Percentiles rank a stretch among this genome's conserved stretches.
phyloP scores from a whole-genome alignment of 1,284 basidiomycete species.

The Ceratobasidium sp. region DNA sequence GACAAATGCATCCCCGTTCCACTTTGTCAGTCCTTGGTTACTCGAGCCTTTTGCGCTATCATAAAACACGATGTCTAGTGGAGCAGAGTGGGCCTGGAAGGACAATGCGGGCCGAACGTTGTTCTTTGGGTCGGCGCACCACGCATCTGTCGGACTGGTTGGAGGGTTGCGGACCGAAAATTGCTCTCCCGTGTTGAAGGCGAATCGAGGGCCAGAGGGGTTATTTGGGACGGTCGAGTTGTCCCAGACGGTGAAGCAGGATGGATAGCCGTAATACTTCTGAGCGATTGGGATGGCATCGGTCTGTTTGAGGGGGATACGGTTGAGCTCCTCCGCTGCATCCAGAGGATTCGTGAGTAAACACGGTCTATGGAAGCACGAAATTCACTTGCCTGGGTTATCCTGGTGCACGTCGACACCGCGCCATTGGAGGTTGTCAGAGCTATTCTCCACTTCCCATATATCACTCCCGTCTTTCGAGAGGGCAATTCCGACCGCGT shows the following conservation, averaged over 20 bases:
- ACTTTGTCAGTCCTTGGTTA: constrained; percentile 2
- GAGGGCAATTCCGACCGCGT: constrained; percentile 62
- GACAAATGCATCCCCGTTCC: too few relatives aligned
- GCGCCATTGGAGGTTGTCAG: constrained; percentile 48
- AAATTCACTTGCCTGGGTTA: constrained; percentile 24
- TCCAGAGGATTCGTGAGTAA: background rate
- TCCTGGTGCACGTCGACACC: constrained; percentile 39
- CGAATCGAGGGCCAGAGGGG: background rate
- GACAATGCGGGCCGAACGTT: constrained; percentile 11
- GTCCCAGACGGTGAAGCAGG: constrained; percentile 39
- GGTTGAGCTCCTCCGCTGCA: constrained; percentile 21
- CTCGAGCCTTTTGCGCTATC: constrained; percentile 4
- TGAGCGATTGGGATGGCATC: background rate
- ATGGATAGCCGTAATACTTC: constrained; percentile 44
- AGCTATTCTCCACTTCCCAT: constrained; percentile 62
- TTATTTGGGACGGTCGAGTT: background rate
- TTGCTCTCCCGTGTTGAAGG: constrained; percentile 35
- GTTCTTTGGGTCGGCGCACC: constrained; percentile 36
- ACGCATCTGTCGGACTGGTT: constrained; percentile 12
- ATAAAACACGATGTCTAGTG: constrained; percentile 43
- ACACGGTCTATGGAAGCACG: too few relatives aligned
- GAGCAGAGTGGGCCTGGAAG: constrained; percentile 26
- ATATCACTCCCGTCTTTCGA: constrained; percentile 52
- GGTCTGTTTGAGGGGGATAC: constrained; percentile 17
- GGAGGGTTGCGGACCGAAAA: constrained; percentile 12